Conservation (phyloP, 345 rosid species). For the Murraya paniculata region DNA sequence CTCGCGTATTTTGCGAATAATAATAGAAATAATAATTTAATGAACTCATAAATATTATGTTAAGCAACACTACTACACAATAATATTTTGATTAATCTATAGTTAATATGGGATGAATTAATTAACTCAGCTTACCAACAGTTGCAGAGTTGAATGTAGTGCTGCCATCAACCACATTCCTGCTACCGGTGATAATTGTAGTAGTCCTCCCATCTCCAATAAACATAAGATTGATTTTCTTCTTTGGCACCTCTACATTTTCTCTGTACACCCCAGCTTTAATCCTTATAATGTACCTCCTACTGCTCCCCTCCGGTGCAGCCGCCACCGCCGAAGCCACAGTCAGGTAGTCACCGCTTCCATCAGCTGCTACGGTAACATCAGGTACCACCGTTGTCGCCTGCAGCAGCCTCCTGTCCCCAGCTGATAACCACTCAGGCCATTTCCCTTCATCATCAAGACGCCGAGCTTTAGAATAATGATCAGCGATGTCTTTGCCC, state of each 20-base stretch:
- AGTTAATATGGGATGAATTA: background rate
- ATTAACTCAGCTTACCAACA: conserved; percentile 51
- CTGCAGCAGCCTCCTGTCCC: conserved; percentile 73
- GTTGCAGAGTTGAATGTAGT: conserved; percentile 89
- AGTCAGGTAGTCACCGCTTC: conserved; percentile 64
- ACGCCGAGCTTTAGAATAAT: conserved; percentile 14
- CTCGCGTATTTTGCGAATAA: too few relatives aligned
- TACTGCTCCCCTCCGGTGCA: conserved; percentile 60
- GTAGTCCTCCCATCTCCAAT: conserved; percentile 76
- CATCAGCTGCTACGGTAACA: conserved; percentile 80
- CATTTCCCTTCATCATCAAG: conserved; percentile 31
- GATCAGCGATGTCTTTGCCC: conserved; percentile 2
- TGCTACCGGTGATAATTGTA: conserved; percentile 70
- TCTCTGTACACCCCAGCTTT: conserved; percentile 82
- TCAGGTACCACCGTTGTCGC: conserved; percentile 49
- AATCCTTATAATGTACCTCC: conserved; percentile 62
- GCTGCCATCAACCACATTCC: conserved; percentile 83
- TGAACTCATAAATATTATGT: too few relatives aligned
- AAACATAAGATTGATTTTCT: conserved; percentile 69
- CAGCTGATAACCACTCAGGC: conserved; percentile 82
- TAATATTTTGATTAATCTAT: too few relatives aligned
- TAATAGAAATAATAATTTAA: too few relatives aligned
- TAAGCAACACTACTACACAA: too few relatives aligned
- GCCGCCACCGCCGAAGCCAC: conserved; percentile 69
- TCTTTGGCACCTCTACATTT: conserved; percentile 67